A percentile compares a stretch with the other conserved stretches of the same genome.
These are phyloP conservation scores for Euryodendron excelsum DNA, from an alignment of 148 eudicot genomes.

Conservation along the genomic window DNA sequence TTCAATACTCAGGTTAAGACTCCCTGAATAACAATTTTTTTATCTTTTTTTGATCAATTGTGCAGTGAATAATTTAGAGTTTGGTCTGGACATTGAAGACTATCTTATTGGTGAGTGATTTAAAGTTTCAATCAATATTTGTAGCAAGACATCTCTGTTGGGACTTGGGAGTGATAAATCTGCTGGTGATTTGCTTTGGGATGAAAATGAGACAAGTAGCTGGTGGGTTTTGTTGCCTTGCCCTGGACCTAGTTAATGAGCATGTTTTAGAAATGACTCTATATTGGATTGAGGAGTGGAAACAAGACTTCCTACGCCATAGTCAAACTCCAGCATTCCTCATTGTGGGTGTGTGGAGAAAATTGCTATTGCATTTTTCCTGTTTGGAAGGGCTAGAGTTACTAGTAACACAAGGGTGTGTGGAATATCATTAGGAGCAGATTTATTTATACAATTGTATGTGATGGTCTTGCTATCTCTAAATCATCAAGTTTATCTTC, in stretches of 20 bases:
- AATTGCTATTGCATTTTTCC: not conserved
- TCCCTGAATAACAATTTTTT: not conserved
- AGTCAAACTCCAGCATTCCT: not conserved
- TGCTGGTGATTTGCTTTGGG: not conserved
- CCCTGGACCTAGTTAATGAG: not conserved
- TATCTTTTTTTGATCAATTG: slow-evolving; percentile 14
- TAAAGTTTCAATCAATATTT: not conserved
- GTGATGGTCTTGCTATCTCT: not conserved
- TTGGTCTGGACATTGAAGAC: slow-evolving; percentile 89
- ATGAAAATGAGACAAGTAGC: not conserved
- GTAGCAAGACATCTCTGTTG: not conserved
- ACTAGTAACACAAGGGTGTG: not conserved
- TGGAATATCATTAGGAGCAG: not conserved
- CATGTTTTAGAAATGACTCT: not conserved
- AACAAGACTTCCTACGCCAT: not conserved
- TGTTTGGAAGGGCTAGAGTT: too few relatives aligned
- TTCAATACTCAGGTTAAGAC: not conserved
- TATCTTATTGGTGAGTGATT: slow-evolving; percentile 87
- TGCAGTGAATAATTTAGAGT: slow-evolving; percentile 74
- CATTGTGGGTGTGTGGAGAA: not conserved
- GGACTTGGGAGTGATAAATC: not conserved
- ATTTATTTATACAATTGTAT: not conserved
- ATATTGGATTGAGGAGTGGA: too few relatives aligned
- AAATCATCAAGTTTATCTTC: not conserved
- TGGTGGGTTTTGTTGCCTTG: not conserved